phyloP scores from a whole-genome alignment of 2,329 filamentous ascomycete genomes.

The Emergomyces orientalis region DNA sequence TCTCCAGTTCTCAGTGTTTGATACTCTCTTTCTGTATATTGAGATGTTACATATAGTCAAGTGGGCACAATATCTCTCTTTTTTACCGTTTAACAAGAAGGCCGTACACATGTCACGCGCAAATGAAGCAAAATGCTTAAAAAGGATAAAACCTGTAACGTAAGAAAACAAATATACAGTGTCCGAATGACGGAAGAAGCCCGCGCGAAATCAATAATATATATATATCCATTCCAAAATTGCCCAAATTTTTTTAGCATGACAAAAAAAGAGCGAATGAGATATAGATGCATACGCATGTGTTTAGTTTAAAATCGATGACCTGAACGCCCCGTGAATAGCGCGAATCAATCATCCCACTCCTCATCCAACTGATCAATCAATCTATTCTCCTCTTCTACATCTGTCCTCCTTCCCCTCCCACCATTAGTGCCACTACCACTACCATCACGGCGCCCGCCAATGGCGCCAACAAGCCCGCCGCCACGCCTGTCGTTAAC shows the following conservation, averaged over 20 bases:
- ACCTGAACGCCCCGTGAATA: not conserved
- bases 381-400: slow-evolving; percentile 82
- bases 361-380: slow-evolving; percentile 96
- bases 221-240: not conserved
- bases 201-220: not conserved
- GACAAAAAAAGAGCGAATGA: no score
- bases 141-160: not conserved
- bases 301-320: not conserved
- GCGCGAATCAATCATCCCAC: slow-evolving; percentile 63
- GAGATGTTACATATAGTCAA: no score
- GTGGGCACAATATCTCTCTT: no score
- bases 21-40: no score
- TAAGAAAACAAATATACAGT: not conserved
- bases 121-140: no score
- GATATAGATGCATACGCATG: not conserved
- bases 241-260: not conserved
- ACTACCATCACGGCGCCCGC: slow-evolving; percentile 17
- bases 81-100: no score
- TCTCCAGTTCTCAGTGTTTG: no score
- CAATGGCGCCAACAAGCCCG: slow-evolving; percentile 30
- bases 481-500: slow-evolving; percentile 18
- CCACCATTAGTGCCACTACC: slow-evolving; percentile 22
- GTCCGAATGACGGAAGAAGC: not conserved
- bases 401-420: slow-evolving; percentile 28
- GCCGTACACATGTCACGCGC: no score